Evolutionary conservation across 2,329 filamentous ascomycete species (phyloP).

Genomic region (Claviceps digitariae): DNA sequence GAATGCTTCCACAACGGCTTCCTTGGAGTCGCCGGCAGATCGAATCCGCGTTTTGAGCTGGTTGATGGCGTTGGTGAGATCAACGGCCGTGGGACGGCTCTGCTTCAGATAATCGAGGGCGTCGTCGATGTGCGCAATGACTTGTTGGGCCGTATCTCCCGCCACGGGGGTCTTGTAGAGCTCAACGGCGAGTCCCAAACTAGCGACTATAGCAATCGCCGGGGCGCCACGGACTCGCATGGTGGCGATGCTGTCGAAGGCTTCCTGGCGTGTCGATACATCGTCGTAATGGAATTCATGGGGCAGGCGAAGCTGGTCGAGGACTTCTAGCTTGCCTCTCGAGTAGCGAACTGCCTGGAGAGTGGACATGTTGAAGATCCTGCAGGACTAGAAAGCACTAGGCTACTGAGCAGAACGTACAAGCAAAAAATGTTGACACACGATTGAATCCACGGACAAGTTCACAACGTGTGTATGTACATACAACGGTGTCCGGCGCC

Average conservation of each 20-base stretch:
- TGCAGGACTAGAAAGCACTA: background rate
- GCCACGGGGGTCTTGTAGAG: conserved; percentile 41
- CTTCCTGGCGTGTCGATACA: conserved; percentile 57
- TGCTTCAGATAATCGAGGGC: conserved; percentile 78
- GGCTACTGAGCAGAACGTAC: too few species aligned
- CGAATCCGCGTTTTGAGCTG: conserved; percentile 59
- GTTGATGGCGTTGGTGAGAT: conserved; percentile 76
- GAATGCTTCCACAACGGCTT: conserved; percentile 53
- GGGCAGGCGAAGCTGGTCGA: conserved; percentile 72
- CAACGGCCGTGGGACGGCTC: conserved; percentile 87
- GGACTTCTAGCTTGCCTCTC: conserved; percentile 58
- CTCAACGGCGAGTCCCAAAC: conserved; percentile 77
- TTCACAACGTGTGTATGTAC: too few species aligned
- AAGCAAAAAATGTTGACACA: too few species aligned
- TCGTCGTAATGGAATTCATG: conserved; percentile 68
- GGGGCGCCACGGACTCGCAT: conserved; percentile 74
- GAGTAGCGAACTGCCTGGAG: conserved; percentile 69
- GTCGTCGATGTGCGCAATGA: conserved; percentile 57
- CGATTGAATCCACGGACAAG: background rate
- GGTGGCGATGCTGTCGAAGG: conserved; percentile 68
- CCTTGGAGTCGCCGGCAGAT: conserved; percentile 29
- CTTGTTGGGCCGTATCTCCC: conserved; percentile 35
- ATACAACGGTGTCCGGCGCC: background rate
- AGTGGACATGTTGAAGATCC: conserved; percentile 29
- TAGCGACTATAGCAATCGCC: conserved; percentile 95